Evolutionary conservation across 345 rosid genomes (phyloP).

Genomic region (Hypericum perforatum): DNA sequence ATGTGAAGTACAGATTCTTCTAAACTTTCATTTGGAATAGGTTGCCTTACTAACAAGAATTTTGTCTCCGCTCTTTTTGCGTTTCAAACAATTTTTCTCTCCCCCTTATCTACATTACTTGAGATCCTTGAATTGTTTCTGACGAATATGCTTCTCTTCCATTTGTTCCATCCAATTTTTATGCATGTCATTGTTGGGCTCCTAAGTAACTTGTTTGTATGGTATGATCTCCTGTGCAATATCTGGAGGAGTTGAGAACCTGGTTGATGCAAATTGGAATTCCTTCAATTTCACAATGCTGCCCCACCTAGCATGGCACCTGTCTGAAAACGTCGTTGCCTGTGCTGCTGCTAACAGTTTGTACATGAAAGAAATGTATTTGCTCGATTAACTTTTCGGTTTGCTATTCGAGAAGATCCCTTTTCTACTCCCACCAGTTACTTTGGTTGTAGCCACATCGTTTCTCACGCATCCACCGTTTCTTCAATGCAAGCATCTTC

Average conservation of each 20-base stretch:
- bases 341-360: constrained; percentile 99
- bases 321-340: constrained; percentile 76
- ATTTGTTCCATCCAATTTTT: not conserved
- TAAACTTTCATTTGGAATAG: no score
- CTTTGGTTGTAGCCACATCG: constrained; percentile 29
- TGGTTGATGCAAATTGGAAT: constrained; percentile 75
- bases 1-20: no score
- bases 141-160: no score
- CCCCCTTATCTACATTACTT: no score
- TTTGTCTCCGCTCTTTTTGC: no score
- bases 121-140: no score
- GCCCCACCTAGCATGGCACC: constrained; percentile 98
- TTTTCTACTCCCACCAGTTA: constrained; percentile 27
- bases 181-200: not conserved
- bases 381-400: constrained; percentile 25
- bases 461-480: constrained; percentile 22
- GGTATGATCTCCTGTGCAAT: constrained; percentile 5
- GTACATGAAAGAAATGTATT: constrained; percentile 48
- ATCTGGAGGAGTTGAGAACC: constrained; percentile 55
- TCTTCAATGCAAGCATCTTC: constrained; percentile 22
- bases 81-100: no score
- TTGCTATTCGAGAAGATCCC: constrained; percentile 43
- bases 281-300: constrained; percentile 79
- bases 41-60: no score
- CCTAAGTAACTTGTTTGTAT: not conserved